phyloP scores from a whole-genome alignment of 129 eudicot genomes.

The Smallanthus sonchifolius region DNA sequence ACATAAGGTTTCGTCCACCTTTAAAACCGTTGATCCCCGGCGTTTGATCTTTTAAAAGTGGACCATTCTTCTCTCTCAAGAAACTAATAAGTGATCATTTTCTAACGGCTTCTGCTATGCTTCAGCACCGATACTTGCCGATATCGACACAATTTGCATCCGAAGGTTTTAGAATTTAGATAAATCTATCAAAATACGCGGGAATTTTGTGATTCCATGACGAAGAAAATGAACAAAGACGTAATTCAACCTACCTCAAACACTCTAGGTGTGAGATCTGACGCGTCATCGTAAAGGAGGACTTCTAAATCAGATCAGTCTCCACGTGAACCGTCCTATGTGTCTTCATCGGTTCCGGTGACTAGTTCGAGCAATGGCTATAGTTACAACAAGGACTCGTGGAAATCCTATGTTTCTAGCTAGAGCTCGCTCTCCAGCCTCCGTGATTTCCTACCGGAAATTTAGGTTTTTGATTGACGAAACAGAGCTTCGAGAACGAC shows the following conservation, averaged over 20 bases:
- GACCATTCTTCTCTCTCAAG: background rate
- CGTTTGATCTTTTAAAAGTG: too few relatives aligned
- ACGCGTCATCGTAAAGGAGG: slow-evolving; percentile 16
- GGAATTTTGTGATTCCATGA: too few relatives aligned
- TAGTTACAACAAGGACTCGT: slow-evolving; percentile 40
- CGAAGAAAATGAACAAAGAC: too few relatives aligned
- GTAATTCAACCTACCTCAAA: too few relatives aligned
- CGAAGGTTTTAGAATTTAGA: too few relatives aligned
- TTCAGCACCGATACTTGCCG: background rate
- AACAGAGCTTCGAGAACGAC: slow-evolving; percentile 38
- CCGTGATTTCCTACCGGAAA: slow-evolving; percentile 51
- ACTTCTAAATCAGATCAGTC: background rate
- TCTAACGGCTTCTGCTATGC: too few relatives aligned
- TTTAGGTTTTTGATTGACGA: slow-evolving; percentile 48
- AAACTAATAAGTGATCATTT: too few relatives aligned
- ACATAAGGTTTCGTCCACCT: too few relatives aligned
- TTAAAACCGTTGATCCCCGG: too few relatives aligned
- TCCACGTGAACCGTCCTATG: slow-evolving; percentile 8
- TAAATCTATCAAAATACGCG: too few relatives aligned
- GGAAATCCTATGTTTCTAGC: slow-evolving; percentile 43
- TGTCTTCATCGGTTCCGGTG: slow-evolving; percentile 14
- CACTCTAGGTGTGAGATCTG: background rate
- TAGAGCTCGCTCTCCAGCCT: slow-evolving; percentile 46
- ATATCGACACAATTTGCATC: background rate
- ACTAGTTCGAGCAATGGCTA: slow-evolving; percentile 23